Evolutionary conservation across 2,329 filamentous ascomycete species (phyloP), one percentile per base, ranked within the genome.

Genomic region (Cladophialophora exuberans): DNA sequence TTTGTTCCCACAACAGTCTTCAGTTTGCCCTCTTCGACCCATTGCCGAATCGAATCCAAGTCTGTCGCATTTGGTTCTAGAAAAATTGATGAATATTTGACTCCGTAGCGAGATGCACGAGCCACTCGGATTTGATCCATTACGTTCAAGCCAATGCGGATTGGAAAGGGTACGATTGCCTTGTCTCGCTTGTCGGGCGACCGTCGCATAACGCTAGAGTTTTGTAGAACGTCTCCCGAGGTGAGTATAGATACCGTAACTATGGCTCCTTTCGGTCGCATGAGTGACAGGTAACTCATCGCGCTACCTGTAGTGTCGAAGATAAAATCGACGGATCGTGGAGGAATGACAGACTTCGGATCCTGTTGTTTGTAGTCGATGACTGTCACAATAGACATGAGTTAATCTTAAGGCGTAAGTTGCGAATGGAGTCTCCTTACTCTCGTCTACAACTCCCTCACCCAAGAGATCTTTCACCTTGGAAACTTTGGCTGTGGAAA

Each of bases 401-500:
- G 31, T 3, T 10, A 13, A 15, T 11, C 4, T 11, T 15, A 10
- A 35, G 31, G 17, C 13, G 9, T 13, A 3, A 35, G 3, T 10
- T 11, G 3, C 13, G 13, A 11, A 15, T 35, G 4, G 31, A 35
- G 17, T 13, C 3, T 3, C 3, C 31, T 4, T 35, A 35, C 31
- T 35, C 17, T 35, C 11, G 17, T 35, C 31, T 11, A 35, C 31
- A 11, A 35, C 31, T 3, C 31, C 9, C 17, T 35, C 31, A 15
- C 31, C 31, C 3, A 35, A 15, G 4, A 74, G 61, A 52, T 73
- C 60, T 36, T 74, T 71, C 0, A 81, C 76, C 18, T 76, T 69
- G 0, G 67, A 57, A 26, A 83, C 54, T 65, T 83, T 83, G 7
- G 72, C 56, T 18, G 79, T 81, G 3, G 80, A 83, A 0, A 79